A percentile compares a stretch with the other conserved stretches of the same genome.
Evolutionary conservation across 208 protist genomes (phyloP).

Genomic region (Endotrypanum monterogeii): DNA sequence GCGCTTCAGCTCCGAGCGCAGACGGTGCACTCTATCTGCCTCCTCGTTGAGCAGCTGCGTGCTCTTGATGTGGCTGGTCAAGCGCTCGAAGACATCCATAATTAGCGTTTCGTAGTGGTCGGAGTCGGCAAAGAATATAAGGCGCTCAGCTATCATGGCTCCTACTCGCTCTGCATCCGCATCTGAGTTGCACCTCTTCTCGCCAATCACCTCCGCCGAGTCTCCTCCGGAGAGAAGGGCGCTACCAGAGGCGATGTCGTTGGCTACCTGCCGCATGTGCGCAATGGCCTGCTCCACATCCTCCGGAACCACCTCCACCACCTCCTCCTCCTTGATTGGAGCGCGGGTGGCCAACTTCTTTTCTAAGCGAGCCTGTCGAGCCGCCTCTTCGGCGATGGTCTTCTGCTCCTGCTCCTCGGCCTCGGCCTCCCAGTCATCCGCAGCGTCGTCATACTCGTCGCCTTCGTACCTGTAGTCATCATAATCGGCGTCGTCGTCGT

Average conservation of each 20-base stretch:
- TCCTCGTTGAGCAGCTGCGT: slow-evolving; percentile 43
- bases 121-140: slow-evolving; percentile 39
- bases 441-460: slow-evolving; percentile 77
- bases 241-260: slow-evolving; percentile 40
- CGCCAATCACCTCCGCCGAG: slow-evolving; percentile 40
- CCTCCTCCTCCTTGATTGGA: slow-evolving; percentile 41
- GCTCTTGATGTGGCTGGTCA: slow-evolving; percentile 50
- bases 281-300: slow-evolving; percentile 58
- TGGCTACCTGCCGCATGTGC: slow-evolving; percentile 60
- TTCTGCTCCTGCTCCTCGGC: slow-evolving; percentile 61
- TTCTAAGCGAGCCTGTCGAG: slow-evolving; percentile 46
- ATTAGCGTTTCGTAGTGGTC: slow-evolving; percentile 58
- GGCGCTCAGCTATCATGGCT: slow-evolving; percentile 56
- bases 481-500: slow-evolving; percentile 46
- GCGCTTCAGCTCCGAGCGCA: slow-evolving; percentile 52
- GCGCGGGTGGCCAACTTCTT: slow-evolving; percentile 71
- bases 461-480: slow-evolving; percentile 42
- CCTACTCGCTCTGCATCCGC: slow-evolving; percentile 51
- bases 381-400: slow-evolving; percentile 50
- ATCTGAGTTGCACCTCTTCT: slow-evolving; percentile 33
- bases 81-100: slow-evolving; percentile 45
- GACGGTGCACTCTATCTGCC: slow-evolving; percentile 45
- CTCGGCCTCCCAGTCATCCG: slow-evolving; percentile 88
- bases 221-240: slow-evolving; percentile 36
- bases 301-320: slow-evolving; percentile 48